Conservation (phyloP, 169 alveolate species). For the Babesia sp. region DNA sequence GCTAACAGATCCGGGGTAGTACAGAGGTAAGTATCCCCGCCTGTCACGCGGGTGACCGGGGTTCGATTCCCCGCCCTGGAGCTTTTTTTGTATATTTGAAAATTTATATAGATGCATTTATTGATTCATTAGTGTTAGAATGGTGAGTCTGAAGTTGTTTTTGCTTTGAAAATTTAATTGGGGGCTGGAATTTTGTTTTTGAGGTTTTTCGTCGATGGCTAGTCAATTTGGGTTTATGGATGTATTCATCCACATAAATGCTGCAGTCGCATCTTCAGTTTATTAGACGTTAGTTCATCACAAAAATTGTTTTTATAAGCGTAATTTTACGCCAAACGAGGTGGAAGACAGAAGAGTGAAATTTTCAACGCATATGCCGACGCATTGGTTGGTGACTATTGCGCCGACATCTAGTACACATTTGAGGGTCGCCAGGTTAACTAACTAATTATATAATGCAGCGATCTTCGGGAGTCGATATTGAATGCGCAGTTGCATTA, state of each 20-base stretch:
- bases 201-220: background rate
- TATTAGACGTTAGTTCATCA: background rate
- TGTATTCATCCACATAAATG: background rate
- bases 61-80: conserved; percentile 88
- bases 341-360: background rate
- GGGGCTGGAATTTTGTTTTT: too few species aligned
- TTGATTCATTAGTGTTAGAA: too few species aligned
- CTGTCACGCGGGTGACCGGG: conserved; percentile 90
- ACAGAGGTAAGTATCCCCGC: conserved; percentile 86
- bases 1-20: conserved; percentile 77
- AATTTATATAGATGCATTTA: too few species aligned
- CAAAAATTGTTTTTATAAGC: background rate
- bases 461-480: background rate
- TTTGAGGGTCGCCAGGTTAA: background rate
- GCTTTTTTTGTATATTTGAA: conserved; percentile 30
- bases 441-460: background rate
- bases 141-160: too few species aligned
- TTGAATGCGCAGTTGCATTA: background rate
- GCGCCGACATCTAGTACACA: too few species aligned
- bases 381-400: background rate
- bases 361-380: background rate
- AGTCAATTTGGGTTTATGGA: background rate
- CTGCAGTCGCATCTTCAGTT: background rate
- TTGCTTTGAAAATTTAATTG: too few species aligned
- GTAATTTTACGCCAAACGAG: background rate